Conservation (phyloP, 129 eudicot species). For the Pittosporum tobira region DNA sequence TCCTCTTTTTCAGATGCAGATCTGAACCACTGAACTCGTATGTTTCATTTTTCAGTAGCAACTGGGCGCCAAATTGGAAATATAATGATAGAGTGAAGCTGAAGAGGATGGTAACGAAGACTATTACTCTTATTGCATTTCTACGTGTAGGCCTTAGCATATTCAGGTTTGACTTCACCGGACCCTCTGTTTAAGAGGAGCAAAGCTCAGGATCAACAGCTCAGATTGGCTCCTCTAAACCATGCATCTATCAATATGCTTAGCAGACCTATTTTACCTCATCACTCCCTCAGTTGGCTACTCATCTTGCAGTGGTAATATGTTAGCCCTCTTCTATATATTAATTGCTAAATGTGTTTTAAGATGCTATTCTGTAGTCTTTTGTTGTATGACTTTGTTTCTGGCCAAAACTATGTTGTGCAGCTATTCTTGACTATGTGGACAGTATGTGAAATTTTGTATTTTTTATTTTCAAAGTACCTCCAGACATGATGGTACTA, state of each 20-base stretch:
- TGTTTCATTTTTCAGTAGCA: too few species aligned
- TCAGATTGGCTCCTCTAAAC: conserved; percentile 4
- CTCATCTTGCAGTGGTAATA: conserved; percentile 40
- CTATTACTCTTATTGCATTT: too few species aligned
- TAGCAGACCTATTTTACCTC: conserved; percentile 39
- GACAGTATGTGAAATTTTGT: too few species aligned
- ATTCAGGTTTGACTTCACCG: not conserved
- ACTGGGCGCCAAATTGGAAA: too few species aligned
- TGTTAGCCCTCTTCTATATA: conserved; percentile 21
- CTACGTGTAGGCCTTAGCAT: conserved; percentile 41
- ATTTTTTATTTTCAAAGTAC: too few species aligned
- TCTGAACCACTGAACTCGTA: too few species aligned
- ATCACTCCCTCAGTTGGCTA: conserved; percentile 1
- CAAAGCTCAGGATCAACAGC: conserved; percentile 11
- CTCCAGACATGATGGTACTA: too few species aligned
- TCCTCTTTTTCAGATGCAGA: too few species aligned
- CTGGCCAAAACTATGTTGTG: conserved; percentile 47
- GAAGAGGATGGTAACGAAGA: too few species aligned
- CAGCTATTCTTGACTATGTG: too few species aligned
- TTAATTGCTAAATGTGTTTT: conserved; percentile 21
- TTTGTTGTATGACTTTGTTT: conserved; percentile 23
- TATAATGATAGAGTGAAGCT: too few species aligned
- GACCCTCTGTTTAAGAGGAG: conserved; percentile 9
- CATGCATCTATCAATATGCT: conserved; percentile 22
- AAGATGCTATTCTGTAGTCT: conserved; percentile 24